These are phyloP conservation scores for Kitagawia praeruptora DNA, from an alignment of 129 eudicot species.

Conservation along the genomic window DNA sequence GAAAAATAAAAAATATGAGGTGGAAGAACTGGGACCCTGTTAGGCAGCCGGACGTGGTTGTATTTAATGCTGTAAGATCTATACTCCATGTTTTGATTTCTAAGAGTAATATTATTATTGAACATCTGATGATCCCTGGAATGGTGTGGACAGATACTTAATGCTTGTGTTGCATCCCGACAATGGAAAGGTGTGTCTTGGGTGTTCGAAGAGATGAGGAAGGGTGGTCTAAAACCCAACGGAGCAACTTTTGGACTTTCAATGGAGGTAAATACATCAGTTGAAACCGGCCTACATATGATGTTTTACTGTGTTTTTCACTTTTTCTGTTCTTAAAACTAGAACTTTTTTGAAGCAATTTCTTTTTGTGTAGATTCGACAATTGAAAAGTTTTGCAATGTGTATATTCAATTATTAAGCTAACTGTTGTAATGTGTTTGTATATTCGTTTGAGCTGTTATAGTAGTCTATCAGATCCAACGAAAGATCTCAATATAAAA, in stretches of 20 bases:
- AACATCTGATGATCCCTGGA: slow-evolving; percentile 1
- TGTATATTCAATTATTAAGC: not conserved
- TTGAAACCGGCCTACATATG: not conserved
- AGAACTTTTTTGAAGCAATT: not conserved
- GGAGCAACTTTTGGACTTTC: slow-evolving; percentile 95
- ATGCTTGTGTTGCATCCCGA: slow-evolving; percentile 77
- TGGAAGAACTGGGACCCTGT: slow-evolving; percentile 75
- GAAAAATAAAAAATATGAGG: slow-evolving; percentile 38
- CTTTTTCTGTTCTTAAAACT: not conserved
- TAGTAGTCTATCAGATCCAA: not conserved
- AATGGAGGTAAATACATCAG: slow-evolving; percentile 67
- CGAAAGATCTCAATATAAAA: not conserved
- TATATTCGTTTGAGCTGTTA: not conserved
- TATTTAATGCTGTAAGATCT: slow-evolving; percentile 73
- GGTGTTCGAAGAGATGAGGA: slow-evolving; percentile 85
- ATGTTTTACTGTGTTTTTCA: not conserved
- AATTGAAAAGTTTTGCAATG: not conserved
- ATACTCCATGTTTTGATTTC: not conserved
- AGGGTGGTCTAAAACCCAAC: slow-evolving; percentile 55
- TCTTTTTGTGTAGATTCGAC: not conserved
- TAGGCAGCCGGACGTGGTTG: slow-evolving; percentile 76
- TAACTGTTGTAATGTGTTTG: not conserved
- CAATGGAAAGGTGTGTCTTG: slow-evolving; percentile 98
- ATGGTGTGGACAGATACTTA: slow-evolving; percentile 49
- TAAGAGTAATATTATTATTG: not conserved